phyloP scores from a whole-genome alignment of 1,284 basidiomycete genomes.

The Ganoderma meredithae region DNA sequence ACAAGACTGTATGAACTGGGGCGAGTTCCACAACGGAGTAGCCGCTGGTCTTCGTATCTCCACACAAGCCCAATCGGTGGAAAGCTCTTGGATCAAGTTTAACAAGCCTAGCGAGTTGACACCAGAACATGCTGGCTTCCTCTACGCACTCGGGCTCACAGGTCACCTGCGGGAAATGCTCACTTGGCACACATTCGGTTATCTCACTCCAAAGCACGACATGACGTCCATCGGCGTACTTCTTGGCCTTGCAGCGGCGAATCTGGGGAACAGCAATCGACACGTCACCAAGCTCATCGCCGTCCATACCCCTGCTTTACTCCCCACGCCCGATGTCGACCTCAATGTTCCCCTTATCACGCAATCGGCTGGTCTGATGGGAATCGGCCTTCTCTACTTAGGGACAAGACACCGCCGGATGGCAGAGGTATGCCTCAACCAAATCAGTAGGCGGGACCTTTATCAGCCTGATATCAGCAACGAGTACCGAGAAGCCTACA shows the following conservation, averaged over 20 bases:
- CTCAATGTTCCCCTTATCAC: slow-evolving; percentile 91
- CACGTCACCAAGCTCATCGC: slow-evolving; percentile 92
- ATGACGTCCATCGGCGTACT: slow-evolving; percentile 93
- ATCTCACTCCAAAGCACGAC: slow-evolving; percentile 95
- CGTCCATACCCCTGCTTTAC: slow-evolving; percentile 91
- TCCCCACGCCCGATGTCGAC: slow-evolving; percentile 88
- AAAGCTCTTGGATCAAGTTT: slow-evolving; percentile 94
- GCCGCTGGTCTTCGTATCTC: slow-evolving; percentile 89
- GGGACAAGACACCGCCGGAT: slow-evolving; percentile 89
- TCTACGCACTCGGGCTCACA: slow-evolving; percentile 91
- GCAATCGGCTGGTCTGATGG: slow-evolving; percentile 89
- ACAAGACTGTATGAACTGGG: slow-evolving; percentile 84
- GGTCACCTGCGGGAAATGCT: slow-evolving; percentile 90
- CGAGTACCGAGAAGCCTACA: slow-evolving; percentile 92
- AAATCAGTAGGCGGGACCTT: slow-evolving; percentile 83
- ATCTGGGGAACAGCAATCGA: slow-evolving; percentile 87
- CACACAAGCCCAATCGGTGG: slow-evolving; percentile 77
- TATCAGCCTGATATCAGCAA: slow-evolving; percentile 83
- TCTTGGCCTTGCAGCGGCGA: slow-evolving; percentile 91
- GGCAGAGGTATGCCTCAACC: slow-evolving; percentile 89
- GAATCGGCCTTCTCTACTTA: slow-evolving; percentile 90
- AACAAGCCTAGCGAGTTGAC: slow-evolving; percentile 89
- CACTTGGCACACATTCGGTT: slow-evolving; percentile 90
- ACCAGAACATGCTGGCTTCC: slow-evolving; percentile 93
- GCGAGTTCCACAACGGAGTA: slow-evolving; percentile 97